Percentiles rank a stretch among this genome's conserved stretches.
These are phyloP conservation scores for Aspergillus hancockii DNA, from an alignment of 495 filamentous ascomycete genomes.

Conservation along the genomic window DNA sequence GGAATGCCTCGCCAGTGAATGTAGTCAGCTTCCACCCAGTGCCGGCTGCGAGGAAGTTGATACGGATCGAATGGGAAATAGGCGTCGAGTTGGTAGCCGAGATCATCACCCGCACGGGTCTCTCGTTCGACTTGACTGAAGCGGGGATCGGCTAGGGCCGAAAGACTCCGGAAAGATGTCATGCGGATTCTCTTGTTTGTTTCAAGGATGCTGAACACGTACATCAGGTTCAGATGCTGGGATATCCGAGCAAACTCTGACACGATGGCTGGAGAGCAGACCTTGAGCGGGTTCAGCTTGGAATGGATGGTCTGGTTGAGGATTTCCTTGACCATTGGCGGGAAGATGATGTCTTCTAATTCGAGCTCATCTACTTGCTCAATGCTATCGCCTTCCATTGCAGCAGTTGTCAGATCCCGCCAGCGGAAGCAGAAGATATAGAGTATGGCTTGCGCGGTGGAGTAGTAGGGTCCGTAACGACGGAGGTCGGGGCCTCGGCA, in stretches of 20 bases:
- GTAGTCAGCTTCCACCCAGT: constrained; percentile 86
- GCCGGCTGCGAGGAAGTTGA: constrained; percentile 76
- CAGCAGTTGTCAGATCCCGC: constrained; percentile 75
- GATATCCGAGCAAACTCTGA: constrained; percentile 86
- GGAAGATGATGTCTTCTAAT: constrained; percentile 70
- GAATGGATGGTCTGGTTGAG: constrained; percentile 76
- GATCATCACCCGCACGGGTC: constrained; percentile 59
- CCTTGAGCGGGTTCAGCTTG: constrained; percentile 90
- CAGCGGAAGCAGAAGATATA: constrained; percentile 99
- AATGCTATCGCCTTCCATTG: constrained; percentile 47
- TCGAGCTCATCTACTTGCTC: constrained; percentile 56
- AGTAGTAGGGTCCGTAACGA: constrained; percentile 83
- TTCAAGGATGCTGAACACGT: constrained; percentile 83
- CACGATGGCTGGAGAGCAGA: constrained; percentile 92
- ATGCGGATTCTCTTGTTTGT: constrained; percentile 85
- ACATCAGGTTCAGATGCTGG: constrained; percentile 79
- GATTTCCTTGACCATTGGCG: constrained; percentile 66
- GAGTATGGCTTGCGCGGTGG: constrained; percentile 78
- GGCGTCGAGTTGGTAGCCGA: constrained; percentile 78
- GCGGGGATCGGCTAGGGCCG: constrained; percentile 31
- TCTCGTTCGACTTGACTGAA: constrained; percentile 60
- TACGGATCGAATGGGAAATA: constrained; percentile 99
- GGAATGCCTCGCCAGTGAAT: constrained; percentile 78
- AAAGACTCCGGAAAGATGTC: constrained; percentile 54
- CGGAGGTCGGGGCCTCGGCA: constrained; percentile 84